These are phyloP conservation scores for Babesia caballi DNA, from an alignment of 169 alveolate genomes.

Conservation along the genomic window DNA sequence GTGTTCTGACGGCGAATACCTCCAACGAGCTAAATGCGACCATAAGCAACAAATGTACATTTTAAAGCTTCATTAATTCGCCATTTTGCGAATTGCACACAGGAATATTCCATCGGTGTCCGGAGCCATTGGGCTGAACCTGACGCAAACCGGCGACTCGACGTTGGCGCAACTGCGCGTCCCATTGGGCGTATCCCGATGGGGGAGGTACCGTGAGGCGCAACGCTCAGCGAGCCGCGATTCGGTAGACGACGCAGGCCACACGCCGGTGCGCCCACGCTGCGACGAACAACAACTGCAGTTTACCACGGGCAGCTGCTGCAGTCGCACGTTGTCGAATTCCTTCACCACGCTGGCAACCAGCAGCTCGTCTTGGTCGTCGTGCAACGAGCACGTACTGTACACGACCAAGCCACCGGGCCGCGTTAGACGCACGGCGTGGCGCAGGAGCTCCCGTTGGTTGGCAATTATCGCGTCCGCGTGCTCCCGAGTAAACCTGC, in stretches of 20 bases:
- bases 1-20: too few species aligned
- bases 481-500: conserved; percentile 35
- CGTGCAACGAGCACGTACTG: conserved; percentile 94
- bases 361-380: conserved; percentile 95
- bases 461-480: conserved; percentile 86
- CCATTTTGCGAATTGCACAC: conserved; percentile 8
- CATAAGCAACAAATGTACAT: too few species aligned
- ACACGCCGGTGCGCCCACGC: conserved; percentile 4
- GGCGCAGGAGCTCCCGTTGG: conserved; percentile 90
- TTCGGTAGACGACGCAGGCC: conserved; percentile 51
- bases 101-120: conserved; percentile 60
- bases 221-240: neutral
- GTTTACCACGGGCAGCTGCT: conserved; percentile 36
- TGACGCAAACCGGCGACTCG: conserved; percentile 47
- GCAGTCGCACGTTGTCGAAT: conserved; percentile 54
- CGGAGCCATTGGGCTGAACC: conserved; percentile 43
- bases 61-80: neutral
- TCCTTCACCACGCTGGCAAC: conserved; percentile 90
- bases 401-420: conserved; percentile 96
- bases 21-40: too few species aligned
- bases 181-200: neutral
- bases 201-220: neutral
- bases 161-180: conserved; percentile 2
- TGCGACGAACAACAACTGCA: conserved; percentile 45
- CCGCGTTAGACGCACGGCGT: conserved; percentile 91